Evolutionary conservation across 345 rosid species (phyloP).

Genomic region (Rubroshorea leprosula): DNA sequence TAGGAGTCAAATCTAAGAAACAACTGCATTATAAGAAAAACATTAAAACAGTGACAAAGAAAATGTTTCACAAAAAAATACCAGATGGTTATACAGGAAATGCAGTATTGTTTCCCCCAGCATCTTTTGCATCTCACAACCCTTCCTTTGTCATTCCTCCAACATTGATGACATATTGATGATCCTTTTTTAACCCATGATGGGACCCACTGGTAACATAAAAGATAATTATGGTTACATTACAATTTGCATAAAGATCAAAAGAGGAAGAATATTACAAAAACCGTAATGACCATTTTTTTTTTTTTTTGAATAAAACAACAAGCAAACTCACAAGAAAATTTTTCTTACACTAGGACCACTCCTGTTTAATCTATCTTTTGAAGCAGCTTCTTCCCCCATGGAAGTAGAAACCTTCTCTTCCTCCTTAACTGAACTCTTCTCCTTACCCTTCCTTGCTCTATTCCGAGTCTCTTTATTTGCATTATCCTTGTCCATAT

Average conservation of each 20-base stretch:
- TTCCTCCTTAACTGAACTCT: too few relatives aligned
- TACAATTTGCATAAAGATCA: neutral
- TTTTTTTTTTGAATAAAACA: too few relatives aligned
- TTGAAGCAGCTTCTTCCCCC: neutral
- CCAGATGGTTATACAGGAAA: constrained; percentile 38
- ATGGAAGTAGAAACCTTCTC: too few relatives aligned
- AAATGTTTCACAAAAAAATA: constrained; percentile 8
- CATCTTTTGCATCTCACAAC: constrained; percentile 41
- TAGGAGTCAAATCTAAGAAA: neutral
- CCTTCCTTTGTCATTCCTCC: constrained; percentile 39
- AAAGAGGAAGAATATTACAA: neutral
- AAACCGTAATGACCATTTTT: neutral
- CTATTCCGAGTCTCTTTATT: too few relatives aligned
- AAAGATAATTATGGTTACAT: neutral
- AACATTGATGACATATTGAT: constrained; percentile 56
- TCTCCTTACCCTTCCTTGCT: neutral
- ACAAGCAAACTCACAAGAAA: neutral
- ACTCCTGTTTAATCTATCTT: neutral
- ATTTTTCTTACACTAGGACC: neutral
- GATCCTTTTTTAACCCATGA: neutral
- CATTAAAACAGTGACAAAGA: neutral
- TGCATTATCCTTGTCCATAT: too few relatives aligned
- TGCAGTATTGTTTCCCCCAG: constrained; percentile 41
- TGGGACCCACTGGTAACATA: neutral
- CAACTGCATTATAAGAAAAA: neutral